Conservation (phyloP, 768 basidiomycete species). For the Scleroderma citrinum region DNA sequence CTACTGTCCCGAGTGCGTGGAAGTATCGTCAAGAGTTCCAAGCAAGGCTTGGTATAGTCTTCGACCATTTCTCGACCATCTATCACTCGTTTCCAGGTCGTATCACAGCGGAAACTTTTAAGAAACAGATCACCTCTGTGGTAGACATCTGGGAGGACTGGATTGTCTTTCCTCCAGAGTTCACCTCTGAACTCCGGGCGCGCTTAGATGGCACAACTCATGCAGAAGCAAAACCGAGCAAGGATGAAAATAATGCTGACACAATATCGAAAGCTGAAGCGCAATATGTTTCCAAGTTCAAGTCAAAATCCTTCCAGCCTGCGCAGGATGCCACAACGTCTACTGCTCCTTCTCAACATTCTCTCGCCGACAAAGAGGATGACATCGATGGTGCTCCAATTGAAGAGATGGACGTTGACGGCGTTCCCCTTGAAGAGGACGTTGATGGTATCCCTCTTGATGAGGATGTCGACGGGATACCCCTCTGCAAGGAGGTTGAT, state of each 20-base stretch:
- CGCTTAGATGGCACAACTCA: slow-evolving; percentile 61
- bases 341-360: slow-evolving; percentile 14
- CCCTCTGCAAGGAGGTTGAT: too few species aligned
- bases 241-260: slow-evolving; percentile 18
- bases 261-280: slow-evolving; percentile 22
- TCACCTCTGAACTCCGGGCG: slow-evolving; percentile 63
- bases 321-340: slow-evolving; percentile 40
- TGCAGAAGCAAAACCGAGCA: slow-evolving; percentile 23
- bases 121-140: slow-evolving; percentile 82
- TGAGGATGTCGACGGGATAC: slow-evolving; percentile 35
- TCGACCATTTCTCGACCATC: slow-evolving; percentile 91
- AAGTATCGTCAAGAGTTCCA: slow-evolving; percentile 96
- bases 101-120: slow-evolving; percentile 95
- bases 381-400: slow-evolving; percentile 24
- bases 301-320: slow-evolving; percentile 70
- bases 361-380: slow-evolving; percentile 33
- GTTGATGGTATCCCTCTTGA: slow-evolving; percentile 27
- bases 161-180: slow-evolving; percentile 92
- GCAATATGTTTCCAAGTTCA: slow-evolving; percentile 59
- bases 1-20: slow-evolving; percentile 93
- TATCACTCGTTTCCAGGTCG: slow-evolving; percentile 94
- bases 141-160: slow-evolving; percentile 98
- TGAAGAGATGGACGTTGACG: slow-evolving; percentile 32
- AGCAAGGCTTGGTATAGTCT: slow-evolving; percentile 82
- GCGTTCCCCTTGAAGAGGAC: slow-evolving; percentile 29